Evolutionary conservation across 805 yeast genomes (phyloP).

Genomic region (Suhomyces sp.): DNA sequence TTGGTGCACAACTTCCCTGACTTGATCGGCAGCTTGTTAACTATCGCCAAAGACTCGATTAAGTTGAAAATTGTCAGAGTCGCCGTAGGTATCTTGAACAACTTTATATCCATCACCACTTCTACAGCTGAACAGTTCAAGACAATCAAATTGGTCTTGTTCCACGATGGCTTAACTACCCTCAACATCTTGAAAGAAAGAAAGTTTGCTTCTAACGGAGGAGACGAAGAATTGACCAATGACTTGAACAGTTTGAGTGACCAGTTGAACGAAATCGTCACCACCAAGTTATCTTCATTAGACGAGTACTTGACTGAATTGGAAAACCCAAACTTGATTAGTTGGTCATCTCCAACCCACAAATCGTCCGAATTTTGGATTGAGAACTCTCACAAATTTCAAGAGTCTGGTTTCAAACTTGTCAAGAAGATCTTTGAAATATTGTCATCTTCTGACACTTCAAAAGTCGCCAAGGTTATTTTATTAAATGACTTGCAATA

Average conservation of each 20-base stretch:
- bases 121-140: constrained; percentile 36
- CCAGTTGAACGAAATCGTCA: constrained; percentile 67
- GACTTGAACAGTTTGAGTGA: constrained; percentile 63
- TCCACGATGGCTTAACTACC: constrained; percentile 71
- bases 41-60: constrained; percentile 72
- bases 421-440: constrained; percentile 59
- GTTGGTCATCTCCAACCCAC: constrained; percentile 86
- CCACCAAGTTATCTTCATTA: constrained; percentile 74
- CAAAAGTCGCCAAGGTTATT: constrained; percentile 27
- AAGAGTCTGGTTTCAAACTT: constrained; percentile 70
- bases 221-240: constrained; percentile 79
- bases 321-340: constrained; percentile 68
- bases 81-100: constrained; percentile 69
- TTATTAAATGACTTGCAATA: constrained; percentile 42
- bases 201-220: constrained; percentile 68
- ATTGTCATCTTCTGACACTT: constrained; percentile 33
- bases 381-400: constrained; percentile 73
- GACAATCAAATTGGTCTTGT: constrained; percentile 63
- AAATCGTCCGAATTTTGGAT: constrained; percentile 85
- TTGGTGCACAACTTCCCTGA: constrained; percentile 53
- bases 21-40: constrained; percentile 50
- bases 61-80: constrained; percentile 90
- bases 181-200: constrained; percentile 72
- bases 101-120: constrained; percentile 44
- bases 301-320: constrained; percentile 89